Conservation (phyloP, 164 flowering plant genomes). For the Tinospora cordifolia region DNA sequence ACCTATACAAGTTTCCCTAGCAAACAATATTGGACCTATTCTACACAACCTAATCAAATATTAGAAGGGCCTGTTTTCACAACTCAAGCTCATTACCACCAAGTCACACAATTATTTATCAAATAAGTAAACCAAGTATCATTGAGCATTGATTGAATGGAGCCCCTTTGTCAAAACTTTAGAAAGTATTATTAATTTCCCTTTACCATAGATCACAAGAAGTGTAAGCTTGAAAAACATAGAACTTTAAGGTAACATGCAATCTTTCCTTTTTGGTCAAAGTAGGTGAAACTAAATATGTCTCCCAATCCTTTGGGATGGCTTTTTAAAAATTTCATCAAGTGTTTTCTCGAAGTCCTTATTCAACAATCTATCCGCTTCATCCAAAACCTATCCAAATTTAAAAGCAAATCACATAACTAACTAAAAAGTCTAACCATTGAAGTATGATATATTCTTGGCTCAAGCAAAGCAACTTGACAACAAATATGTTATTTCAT, state of each 20-base stretch:
- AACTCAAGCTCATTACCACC: too few relatives aligned
- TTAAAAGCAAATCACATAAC: conserved; percentile 4
- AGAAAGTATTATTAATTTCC: too few relatives aligned
- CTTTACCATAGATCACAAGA: background rate
- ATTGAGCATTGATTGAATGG: background rate
- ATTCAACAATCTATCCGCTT: conserved; percentile 90
- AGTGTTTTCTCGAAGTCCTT: conserved; percentile 87
- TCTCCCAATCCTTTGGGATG: conserved; percentile 69
- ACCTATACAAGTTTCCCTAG: too few relatives aligned
- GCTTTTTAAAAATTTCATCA: conserved; percentile 66
- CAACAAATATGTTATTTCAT: too few relatives aligned
- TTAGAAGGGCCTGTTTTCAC: too few relatives aligned
- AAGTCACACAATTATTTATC: too few relatives aligned
- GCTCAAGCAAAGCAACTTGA: background rate
- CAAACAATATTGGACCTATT: too few relatives aligned
- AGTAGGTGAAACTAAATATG: conserved; percentile 89
- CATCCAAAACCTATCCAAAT: conserved; percentile 76
- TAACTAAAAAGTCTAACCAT: background rate
- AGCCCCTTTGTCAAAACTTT: background rate
- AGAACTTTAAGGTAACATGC: background rate
- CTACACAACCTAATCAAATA: too few relatives aligned
- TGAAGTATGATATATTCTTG: background rate
- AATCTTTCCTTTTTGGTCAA: conserved; percentile 82
- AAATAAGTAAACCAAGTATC: background rate
- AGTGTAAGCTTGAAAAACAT: background rate